Evolutionary conservation across 2,329 filamentous ascomycete species (phyloP), one percentile per base, ranked within the genome.

Genomic region (Botryotinia globosa): DNA sequence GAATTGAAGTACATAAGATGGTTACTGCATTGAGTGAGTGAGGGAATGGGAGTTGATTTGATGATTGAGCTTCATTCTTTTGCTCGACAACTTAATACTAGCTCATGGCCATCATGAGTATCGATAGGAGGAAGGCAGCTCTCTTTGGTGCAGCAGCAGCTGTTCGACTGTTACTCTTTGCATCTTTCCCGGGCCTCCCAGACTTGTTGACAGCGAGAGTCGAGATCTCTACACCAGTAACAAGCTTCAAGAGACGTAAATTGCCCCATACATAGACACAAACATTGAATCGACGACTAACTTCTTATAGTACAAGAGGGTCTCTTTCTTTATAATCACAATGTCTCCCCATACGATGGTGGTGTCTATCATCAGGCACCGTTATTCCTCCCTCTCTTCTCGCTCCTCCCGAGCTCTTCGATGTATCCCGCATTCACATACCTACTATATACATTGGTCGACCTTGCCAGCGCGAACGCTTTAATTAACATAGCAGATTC

Each of bases 261-360:
- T 91, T 44, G n/a, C 25, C n/a, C 45, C 58, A 51, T 66, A 37
- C 22, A 14, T 37, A 25, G 45, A 34, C 34, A 58, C 25, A 10
- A 54, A 14, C 10, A 48, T 54, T 42, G 45, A 39, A n/a, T 5
- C 8, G 10, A 10, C 45, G 37, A 56, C 74, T 78, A 63, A 79
- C 64, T 32, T 62, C 34, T 29, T 12, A 25, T 78, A 97, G 94
- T 98, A 72, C 95, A 98, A 86, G 96, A 99, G 84, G 96, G 96
- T 32, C 85, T 99, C 73, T 99, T 97, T 80, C 89, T 99, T 34
- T 98, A 98, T 82, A 94, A 93, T 76, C 93, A 97, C 82, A 97
- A 97, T 84, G 93, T 98, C 73, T 98, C 94, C 74, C 96, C 96
- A 1, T 99, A 98, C 84, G 94, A 99, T 82, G 96, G 96, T 76